Evolutionary conservation across 2,329 filamentous ascomycete species (phyloP), one percentile per base, ranked within the genome.

Genomic region (Fusarium veterinarium): DNA sequence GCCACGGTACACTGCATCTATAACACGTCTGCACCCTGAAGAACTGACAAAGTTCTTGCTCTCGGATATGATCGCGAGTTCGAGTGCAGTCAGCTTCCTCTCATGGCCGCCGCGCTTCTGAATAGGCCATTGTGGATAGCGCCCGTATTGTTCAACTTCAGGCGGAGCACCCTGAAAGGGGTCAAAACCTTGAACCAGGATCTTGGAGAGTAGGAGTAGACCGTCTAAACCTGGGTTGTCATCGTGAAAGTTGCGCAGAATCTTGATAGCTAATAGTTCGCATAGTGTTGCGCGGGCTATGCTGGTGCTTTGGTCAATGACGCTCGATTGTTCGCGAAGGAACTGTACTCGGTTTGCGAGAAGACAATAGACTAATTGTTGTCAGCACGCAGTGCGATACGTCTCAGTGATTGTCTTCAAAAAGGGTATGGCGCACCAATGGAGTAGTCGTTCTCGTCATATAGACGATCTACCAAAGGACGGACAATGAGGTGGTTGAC

Each of bases 301-400:
- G 72, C 91, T 91, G 60, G 93, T 90, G 6, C 89, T 91, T 77
- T 92, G 90, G 71, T 92, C 90, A 64, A 91, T 87, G 35, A 89
- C 84, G 68, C 90, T 88, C 60, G 87, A 84, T 73, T 92, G 90
- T 73, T 92, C 90, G 31, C 90, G 87, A 25, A 92, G 84, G 75
- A 93, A 93, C 72, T 92, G 89, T 55, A 90, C 86, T 8, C 90
- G 85, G 73, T 93, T 93, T 58, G 92, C 91, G n/a, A 93, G 85
- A 17, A 93, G 83, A 77, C 91, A 93, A 76, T 92, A 93, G 0
- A 93, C 90, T 89, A 68, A 14, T 3, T 6, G 17, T 17, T 0
- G 8, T 60, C 19, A 60, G 45, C 7, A 11, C n/a, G 11, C 19
- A n/a, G 16, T 9, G 14, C 35, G 14, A 38, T 38, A 20, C 20